Conservation (phyloP, 768 basidiomycete genomes). For the Guyanaporus albipodus region DNA sequence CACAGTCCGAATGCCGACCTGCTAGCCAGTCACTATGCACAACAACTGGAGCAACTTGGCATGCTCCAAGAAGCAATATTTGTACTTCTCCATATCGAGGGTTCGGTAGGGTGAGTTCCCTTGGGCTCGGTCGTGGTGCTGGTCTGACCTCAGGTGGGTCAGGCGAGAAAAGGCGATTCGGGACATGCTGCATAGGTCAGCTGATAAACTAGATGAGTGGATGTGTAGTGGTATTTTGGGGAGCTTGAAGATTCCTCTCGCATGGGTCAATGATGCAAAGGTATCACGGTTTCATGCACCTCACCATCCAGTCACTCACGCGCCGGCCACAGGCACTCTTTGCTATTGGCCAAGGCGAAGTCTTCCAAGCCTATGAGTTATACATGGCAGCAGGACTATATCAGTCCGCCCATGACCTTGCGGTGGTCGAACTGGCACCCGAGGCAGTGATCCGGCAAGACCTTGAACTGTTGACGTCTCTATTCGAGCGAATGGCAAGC, state of each 20-base stretch:
- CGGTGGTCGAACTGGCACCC: slow-evolving; percentile 81
- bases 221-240: slow-evolving; percentile 65
- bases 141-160: slow-evolving; percentile 9
- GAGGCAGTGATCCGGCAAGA: slow-evolving; percentile 70
- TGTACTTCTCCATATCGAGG: slow-evolving; percentile 85
- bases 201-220: slow-evolving; percentile 66
- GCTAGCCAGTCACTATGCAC: slow-evolving; percentile 79
- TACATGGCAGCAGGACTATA: slow-evolving; percentile 69
- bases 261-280: slow-evolving; percentile 92
- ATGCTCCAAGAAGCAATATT: slow-evolving; percentile 85
- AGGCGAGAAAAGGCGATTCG: slow-evolving; percentile 84
- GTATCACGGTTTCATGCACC: slow-evolving; percentile 34
- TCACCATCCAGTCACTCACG: background rate
- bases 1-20: slow-evolving; percentile 82
- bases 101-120: slow-evolving; percentile 62
- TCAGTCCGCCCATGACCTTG: slow-evolving; percentile 76
- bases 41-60: slow-evolving; percentile 77
- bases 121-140: slow-evolving; percentile 1
- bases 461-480: slow-evolving; percentile 54
- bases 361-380: slow-evolving; percentile 73
- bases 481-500: slow-evolving; percentile 65
- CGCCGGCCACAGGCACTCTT: slow-evolving; percentile 55
- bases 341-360: slow-evolving; percentile 54
- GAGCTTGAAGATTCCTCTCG: slow-evolving; percentile 73
- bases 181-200: slow-evolving; percentile 71